phyloP scores from a whole-genome alignment of 139 green algal genomes.

The Volvox reticuliferus region DNA sequence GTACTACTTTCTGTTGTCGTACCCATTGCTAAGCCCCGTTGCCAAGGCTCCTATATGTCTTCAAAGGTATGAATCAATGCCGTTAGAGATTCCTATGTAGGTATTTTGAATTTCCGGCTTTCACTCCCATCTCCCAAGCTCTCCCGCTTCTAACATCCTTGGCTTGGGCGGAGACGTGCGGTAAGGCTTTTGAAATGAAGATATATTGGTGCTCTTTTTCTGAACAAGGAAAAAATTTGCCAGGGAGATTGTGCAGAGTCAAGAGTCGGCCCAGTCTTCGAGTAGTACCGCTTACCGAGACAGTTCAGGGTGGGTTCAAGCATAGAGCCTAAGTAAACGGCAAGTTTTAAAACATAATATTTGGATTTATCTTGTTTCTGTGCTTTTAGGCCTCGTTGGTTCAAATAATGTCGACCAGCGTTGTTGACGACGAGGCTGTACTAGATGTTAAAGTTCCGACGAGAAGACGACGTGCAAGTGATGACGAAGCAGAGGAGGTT shows the following conservation, averaged over 20 bases:
- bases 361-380: too few species aligned
- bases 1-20: too few species aligned
- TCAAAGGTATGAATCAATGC: too few species aligned
- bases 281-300: background rate
- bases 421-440: slow-evolving; percentile 3
- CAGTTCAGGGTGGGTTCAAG: background rate
- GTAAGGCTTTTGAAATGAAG: background rate
- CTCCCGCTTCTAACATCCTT: too few species aligned
- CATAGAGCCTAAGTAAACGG: background rate
- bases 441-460: slow-evolving; percentile 26
- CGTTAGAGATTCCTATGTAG: too few species aligned
- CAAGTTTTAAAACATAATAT: background rate
- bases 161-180: background rate
- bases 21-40: too few species aligned
- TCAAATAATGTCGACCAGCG: too few species aligned
- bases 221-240: too few species aligned
- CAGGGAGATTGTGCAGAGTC: background rate
- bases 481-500: slow-evolving; percentile 59
- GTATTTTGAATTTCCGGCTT: too few species aligned
- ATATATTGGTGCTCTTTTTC: background rate
- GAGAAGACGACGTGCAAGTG: slow-evolving; percentile 49
- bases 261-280: background rate
- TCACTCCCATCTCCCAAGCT: too few species aligned
- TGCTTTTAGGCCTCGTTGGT: too few species aligned
- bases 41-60: too few species aligned